These are phyloP conservation scores for Aspergillus persii DNA, from an alignment of 2,329 filamentous ascomycete genomes.

Conservation along the genomic window DNA sequence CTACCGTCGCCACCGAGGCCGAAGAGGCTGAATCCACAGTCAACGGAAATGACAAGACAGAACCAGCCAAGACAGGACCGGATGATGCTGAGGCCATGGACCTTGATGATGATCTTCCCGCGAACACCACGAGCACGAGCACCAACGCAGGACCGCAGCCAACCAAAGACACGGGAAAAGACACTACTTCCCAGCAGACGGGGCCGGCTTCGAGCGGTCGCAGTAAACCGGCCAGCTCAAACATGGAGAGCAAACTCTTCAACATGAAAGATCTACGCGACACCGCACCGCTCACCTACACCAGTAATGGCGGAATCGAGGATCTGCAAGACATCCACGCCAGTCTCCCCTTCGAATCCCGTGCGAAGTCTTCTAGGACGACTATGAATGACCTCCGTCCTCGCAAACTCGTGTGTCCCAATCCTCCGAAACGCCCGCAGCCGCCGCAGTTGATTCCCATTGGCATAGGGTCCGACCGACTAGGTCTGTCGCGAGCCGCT, in stretches of 20 bases:
- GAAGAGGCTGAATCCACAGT: conserved; percentile 37
- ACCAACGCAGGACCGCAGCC: conserved; percentile 1
- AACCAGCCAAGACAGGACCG: conserved; percentile 12
- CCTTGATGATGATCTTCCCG: conserved; percentile 40
- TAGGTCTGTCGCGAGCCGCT: conserved; percentile 43
- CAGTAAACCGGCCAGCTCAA: conserved; percentile 8
- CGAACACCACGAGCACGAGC: conserved; percentile 4
- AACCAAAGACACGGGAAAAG: conserved; percentile 8
- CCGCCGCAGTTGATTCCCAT: conserved; percentile 26
- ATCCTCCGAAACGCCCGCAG: conserved; percentile 51
- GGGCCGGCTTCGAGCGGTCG: conserved; percentile 7
- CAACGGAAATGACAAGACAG: conserved; percentile 18
- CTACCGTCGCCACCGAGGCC: conserved; percentile 39
- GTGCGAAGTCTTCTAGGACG: conserved; percentile 45
- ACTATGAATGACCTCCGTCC: conserved; percentile 38
- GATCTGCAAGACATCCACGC: conserved; percentile 54
- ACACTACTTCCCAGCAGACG: conserved; percentile 11
- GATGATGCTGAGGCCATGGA: conserved; percentile 45
- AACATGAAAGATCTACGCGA: conserved; percentile 52
- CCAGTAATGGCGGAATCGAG: conserved; percentile 49
- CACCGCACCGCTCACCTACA: conserved; percentile 49
- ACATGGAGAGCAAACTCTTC: conserved; percentile 28
- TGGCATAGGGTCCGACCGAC: conserved; percentile 30
- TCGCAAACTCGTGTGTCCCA: conserved; percentile 48
- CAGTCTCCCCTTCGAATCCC: conserved; percentile 59